Conservation (phyloP, 257 asterid genomes). For the Solanum chaucha region DNA sequence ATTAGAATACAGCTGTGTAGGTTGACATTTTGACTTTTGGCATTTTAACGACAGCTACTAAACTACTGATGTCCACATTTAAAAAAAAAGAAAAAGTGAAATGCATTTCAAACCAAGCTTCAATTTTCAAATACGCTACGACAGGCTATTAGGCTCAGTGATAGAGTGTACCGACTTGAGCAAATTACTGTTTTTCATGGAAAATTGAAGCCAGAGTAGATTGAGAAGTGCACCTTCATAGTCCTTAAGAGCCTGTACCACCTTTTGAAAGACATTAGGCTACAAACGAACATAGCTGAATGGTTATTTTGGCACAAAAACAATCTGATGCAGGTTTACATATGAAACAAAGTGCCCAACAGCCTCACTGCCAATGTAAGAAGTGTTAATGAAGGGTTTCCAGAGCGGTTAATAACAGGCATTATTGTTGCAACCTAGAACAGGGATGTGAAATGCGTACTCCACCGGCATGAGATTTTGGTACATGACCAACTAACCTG, state of each 20-base stretch:
- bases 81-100: too few relatives aligned
- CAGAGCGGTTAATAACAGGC: slow-evolving; percentile 16
- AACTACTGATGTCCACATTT: background rate
- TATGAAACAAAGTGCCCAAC: slow-evolving; percentile 20
- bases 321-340: background rate
- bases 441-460: slow-evolving; percentile 7
- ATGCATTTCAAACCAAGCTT: too few relatives aligned
- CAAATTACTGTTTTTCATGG: background rate
- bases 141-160: background rate
- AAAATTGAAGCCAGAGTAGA: slow-evolving; percentile 17
- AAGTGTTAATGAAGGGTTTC: background rate
- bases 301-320: background rate
- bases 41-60: too few relatives aligned
- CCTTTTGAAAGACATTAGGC: slow-evolving; percentile 14
- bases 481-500: slow-evolving; percentile 21
- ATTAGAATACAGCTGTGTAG: too few relatives aligned
- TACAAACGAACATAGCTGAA: background rate
- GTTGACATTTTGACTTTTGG: too few relatives aligned
- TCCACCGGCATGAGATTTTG: slow-evolving; percentile 10
- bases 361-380: slow-evolving; percentile 6
- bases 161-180: too few relatives aligned
- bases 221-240: slow-evolving; percentile 9
- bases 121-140: too few relatives aligned
- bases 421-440: slow-evolving; percentile 32
- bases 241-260: slow-evolving; percentile 25